Evolutionary conservation across 2,329 filamentous ascomycete genomes (phyloP).

Genomic region (Cryphonectria carpinicola): DNA sequence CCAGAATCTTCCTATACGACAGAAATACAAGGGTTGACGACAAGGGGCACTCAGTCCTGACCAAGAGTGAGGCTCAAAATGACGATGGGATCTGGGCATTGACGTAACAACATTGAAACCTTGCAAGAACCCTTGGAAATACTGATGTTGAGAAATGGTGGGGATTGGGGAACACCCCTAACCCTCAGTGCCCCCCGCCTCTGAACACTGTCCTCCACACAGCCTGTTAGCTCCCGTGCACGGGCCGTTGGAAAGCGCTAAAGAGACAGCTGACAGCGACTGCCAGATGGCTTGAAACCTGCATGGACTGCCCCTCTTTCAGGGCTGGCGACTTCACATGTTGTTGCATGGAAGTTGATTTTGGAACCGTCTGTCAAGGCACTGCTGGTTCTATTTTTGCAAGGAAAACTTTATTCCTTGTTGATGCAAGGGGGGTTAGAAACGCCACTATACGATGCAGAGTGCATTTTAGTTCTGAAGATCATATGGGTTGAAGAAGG

Average conservation of each 20-base stretch:
- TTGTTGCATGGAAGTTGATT: not conserved
- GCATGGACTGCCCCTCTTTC: not conserved
- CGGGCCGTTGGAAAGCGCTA: slow-evolving; percentile 1
- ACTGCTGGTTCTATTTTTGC: not conserved
- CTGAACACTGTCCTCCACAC: not conserved
- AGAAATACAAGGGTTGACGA: not conserved
- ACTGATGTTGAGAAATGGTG: not conserved
- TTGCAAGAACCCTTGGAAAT: not conserved
- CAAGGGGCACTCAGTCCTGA: no score
- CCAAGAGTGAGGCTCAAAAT: not conserved
- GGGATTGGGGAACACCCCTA: not conserved
- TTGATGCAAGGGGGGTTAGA: not conserved
- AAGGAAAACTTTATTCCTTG: not conserved
- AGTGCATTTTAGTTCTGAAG: not conserved
- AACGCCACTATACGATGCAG: not conserved
- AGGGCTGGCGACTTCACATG: not conserved
- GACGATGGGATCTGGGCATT: not conserved
- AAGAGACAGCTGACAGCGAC: not conserved
- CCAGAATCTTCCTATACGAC: not conserved
- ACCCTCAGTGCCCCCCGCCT: not conserved
- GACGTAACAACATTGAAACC: not conserved
- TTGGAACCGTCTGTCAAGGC: not conserved
- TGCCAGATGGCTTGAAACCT: not conserved
- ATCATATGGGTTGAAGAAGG: not conserved
- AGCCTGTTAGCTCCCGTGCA: slow-evolving; percentile 1